Evolutionary conservation across 441 rosid genomes (phyloP), one percentile per base, ranked within the genome.

Genomic region (Pelargonium myrrhifolium): DNA sequence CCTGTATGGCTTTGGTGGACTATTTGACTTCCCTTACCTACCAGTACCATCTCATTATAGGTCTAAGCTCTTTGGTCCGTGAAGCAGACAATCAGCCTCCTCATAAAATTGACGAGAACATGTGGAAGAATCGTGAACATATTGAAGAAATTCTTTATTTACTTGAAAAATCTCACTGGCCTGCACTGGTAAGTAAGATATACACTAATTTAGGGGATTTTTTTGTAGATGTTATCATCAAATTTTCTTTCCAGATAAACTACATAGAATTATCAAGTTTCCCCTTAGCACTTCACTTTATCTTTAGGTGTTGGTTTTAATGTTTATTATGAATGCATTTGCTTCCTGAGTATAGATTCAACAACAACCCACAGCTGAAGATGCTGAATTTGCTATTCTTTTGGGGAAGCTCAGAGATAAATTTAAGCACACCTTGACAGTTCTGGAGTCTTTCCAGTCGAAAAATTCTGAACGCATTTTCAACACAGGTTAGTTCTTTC

Each of bases 81-180:
- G 93, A 90, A 80, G 84, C 92, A 6, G 84, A 79, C 42, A 70
- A 68, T 55, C 81, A 75, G 76, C 86, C 96, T 56, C 84, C 96
- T n/a, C 96, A 88, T 76, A 93, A 93, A 79, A 87, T 93, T 17
- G 99, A 93, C 65, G 97, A 91, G 83, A 93, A 93, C 80, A 83
- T 93, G 93, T 93, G 99, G 97, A 93, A 86, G 85, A 89, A 93
- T 74, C 83, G 97, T 62, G 97, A 89, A 74, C 92, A 86, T 67
- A 80, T 93, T 79, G 97, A 93, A 71, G 97, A 93, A 84, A 87
- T 89, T 61, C 49, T 91, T 31, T 88, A 78, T 78, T 77, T 93
- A 73, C 89, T 91, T 56, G 84, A 85, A 65, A 78, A 77, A 69
- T 83, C 92, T 47, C 86, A 76, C 69, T 88, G 90, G 89, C 99